Conservation (phyloP, 1,284 basidiomycete genomes). For the Exobasidium rhododendri region DNA sequence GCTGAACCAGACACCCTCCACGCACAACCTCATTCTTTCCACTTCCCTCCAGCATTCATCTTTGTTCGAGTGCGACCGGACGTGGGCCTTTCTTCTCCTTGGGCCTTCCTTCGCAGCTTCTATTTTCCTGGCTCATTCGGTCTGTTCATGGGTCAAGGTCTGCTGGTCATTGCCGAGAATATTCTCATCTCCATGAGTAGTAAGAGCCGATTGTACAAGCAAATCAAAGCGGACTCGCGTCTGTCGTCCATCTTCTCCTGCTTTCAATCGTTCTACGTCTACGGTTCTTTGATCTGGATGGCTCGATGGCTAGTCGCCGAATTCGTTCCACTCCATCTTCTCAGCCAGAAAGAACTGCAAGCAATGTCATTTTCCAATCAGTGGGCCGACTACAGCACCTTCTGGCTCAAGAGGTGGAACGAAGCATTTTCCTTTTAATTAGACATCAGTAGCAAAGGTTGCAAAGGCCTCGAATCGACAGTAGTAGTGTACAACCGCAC, state of each 20-base stretch:
- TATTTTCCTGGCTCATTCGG: neutral
- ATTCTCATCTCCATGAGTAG: neutral
- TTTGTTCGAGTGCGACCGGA: constrained; percentile 5
- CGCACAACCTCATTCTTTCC: too few species aligned
- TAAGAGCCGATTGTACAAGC: neutral
- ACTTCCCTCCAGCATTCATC: neutral
- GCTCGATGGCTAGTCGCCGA: constrained; percentile 3
- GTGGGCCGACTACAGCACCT: neutral
- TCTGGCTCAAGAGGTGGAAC: neutral
- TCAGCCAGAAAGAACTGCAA: neutral
- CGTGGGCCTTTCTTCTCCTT: neutral
- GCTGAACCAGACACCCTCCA: too few species aligned
- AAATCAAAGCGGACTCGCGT: neutral
- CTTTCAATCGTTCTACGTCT: neutral
- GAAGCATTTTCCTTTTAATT: neutral
- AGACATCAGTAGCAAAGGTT: too few species aligned
- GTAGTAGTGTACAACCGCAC: too few species aligned
- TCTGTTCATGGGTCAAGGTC: constrained; percentile 2
- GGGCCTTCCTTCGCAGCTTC: neutral
- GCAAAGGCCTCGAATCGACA: too few species aligned
- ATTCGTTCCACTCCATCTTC: neutral
- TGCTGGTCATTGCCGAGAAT: neutral
- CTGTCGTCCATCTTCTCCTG: neutral
- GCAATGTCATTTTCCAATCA: neutral
- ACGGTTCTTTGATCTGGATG: constrained; percentile 1